These are phyloP conservation scores for Wickerhamiella cacticola DNA, from an alignment of 805 yeast genomes.

Conservation along the genomic window DNA sequence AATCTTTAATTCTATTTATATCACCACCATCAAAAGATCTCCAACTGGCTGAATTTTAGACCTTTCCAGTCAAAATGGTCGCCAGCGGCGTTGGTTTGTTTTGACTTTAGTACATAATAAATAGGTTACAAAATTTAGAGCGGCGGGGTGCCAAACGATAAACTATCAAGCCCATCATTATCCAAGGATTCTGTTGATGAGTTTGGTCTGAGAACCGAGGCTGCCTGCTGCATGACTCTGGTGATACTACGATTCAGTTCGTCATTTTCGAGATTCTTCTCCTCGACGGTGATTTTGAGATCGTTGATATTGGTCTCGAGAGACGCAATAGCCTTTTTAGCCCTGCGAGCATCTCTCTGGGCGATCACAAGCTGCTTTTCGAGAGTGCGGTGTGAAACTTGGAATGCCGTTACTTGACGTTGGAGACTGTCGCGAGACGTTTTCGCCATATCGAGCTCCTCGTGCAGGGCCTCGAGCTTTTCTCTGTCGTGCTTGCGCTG, in stretches of 20 bases:
- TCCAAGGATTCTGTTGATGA: neutral
- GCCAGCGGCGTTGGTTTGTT: no score
- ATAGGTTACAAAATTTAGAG: slow-evolving; percentile 1
- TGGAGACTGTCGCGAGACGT: slow-evolving; percentile 24
- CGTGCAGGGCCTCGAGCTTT: slow-evolving; percentile 16
- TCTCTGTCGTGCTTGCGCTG: slow-evolving; percentile 12
- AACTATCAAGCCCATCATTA: neutral
- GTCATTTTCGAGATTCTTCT: slow-evolving; percentile 29
- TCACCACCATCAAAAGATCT: no score
- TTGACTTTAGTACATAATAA: neutral
- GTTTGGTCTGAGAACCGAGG: slow-evolving; percentile 12
- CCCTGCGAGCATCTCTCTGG: slow-evolving; percentile 22
- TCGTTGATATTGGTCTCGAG: slow-evolving; percentile 26
- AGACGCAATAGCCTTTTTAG: slow-evolving; percentile 20
- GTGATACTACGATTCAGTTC: slow-evolving; percentile 24
- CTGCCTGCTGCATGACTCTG: slow-evolving; percentile 13
- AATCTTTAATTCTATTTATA: no score
- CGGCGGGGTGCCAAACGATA: slow-evolving; percentile 1
- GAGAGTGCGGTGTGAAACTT: slow-evolving; percentile 20
- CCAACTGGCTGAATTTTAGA: no score
- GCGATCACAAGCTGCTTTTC: slow-evolving; percentile 21
- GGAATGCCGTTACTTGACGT: slow-evolving; percentile 26
- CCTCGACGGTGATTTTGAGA: slow-evolving; percentile 28
- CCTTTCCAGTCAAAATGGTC: no score
- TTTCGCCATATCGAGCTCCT: slow-evolving; percentile 19